A percentile compares a stretch with the other conserved stretches of the same genome.
Evolutionary conservation across 2,329 filamentous ascomycete species (phyloP).

Genomic region (Didymella lethalis): DNA sequence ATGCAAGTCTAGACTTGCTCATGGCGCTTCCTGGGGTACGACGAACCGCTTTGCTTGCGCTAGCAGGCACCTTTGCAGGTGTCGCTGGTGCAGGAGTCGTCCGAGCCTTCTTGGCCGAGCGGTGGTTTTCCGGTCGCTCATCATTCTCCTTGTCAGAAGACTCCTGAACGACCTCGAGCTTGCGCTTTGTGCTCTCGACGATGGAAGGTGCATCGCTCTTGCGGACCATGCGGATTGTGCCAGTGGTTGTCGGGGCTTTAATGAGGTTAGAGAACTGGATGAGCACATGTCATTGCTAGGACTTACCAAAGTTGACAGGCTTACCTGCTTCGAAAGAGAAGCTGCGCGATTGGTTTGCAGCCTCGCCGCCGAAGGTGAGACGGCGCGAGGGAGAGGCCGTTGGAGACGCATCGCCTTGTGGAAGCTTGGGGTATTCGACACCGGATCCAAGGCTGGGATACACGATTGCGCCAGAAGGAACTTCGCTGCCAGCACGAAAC

Average conservation of each 20-base stretch:
- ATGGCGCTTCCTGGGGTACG: conserved; percentile 43
- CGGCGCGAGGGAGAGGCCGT: conserved; percentile 42
- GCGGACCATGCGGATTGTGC: conserved; percentile 55
- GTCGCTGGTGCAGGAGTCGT: conserved; percentile 25
- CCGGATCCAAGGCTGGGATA: conserved; percentile 41
- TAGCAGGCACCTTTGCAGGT: conserved; percentile 41
- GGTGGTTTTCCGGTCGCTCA: conserved; percentile 39
- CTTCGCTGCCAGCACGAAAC: conserved; percentile 45
- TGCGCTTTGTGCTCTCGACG: conserved; percentile 54
- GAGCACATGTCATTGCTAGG: no score
- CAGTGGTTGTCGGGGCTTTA: conserved; percentile 45
- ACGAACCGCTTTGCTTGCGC: conserved; percentile 42
- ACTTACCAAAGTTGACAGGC: conserved; percentile 53
- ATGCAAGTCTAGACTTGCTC: conserved; percentile 49
- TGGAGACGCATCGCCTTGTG: conserved; percentile 36
- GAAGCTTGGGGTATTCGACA: conserved; percentile 51
- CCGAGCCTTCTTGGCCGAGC: conserved; percentile 48
- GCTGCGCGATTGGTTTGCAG: conserved; percentile 46
- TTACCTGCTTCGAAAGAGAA: conserved; percentile 60
- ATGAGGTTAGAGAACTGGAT: background rate
- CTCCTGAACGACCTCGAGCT: conserved; percentile 51
- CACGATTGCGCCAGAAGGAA: conserved; percentile 42
- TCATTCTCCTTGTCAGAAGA: conserved; percentile 56
- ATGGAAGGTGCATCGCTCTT: conserved; percentile 52
- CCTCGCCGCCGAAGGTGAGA: conserved; percentile 46